Base-by-base conservation (phyloP, 139 green algal species). In the Nannochloris sp. region DNA sequence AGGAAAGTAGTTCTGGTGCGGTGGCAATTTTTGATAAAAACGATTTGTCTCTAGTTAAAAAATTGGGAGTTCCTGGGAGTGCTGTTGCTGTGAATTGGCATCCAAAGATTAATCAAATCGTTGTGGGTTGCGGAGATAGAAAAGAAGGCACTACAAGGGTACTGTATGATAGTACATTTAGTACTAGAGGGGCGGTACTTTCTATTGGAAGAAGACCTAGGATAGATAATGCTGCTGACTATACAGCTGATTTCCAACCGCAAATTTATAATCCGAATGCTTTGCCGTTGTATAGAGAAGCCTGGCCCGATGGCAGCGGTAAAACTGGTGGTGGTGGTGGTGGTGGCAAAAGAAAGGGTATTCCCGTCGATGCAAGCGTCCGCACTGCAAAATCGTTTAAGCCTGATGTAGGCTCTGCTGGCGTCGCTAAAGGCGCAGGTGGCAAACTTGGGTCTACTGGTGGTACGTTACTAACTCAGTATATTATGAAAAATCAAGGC, bases 51-150 rank as follows among this genome's bases (percentile, higher is more conserved):
- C 30, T 82, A 36, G 75, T 90, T 68, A 65, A 77, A 25, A 61
- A 74, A 36, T 56, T 92, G 23, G 81, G 72, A 48, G 83, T 90
- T 66, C 66, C 73, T 6, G 61, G 65, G 46, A 83, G 68, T 35
- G 84, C 81, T 33, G 84, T 80, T 15, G 80, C 80, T 0, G 34
- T 92, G 29, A 34, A 61, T 13, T 99, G 93, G 93, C 93, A 99
- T 67, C 61, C 71, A 2, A 64, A 76, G 9, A 76, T 98, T 27
- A 99, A 99, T 77, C 93, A 97, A 71, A 87, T 98, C 32, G 84
- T 95, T 48, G 76, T 90, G n/a, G 89, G 89, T 29, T 70, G 59
- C 61, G 83, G 83, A 9, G 77, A 82, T 60, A 77, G 83, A 32
- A 80, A 73, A 35, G 25, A 30, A 4, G 90, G 90, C 25, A 42